Conservation (phyloP, 768 basidiomycete genomes). For the Agaricus subrufescens region DNA sequence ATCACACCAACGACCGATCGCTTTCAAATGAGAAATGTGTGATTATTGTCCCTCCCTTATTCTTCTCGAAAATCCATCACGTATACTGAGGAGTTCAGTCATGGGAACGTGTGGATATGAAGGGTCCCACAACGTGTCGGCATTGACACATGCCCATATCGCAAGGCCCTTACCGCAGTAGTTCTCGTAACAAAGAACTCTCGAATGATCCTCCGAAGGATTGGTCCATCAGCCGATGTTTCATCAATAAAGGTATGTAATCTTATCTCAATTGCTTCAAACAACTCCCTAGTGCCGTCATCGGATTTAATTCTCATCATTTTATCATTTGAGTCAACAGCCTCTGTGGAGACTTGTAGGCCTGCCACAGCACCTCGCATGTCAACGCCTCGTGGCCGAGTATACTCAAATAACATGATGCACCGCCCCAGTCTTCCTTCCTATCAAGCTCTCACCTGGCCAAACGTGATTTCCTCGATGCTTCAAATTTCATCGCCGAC, state of each 20-base stretch:
- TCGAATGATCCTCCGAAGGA: not conserved
- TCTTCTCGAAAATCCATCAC: no score
- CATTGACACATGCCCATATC: not conserved
- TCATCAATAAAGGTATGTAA: not conserved
- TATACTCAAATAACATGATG: not conserved
- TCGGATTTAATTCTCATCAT: not conserved
- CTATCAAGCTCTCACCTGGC: constrained; percentile 1
- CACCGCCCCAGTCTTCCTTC: constrained; percentile 2
- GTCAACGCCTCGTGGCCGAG: not conserved
- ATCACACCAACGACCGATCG: no score
- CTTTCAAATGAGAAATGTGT: no score
- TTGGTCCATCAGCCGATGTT: not conserved
- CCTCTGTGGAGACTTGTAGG: not conserved
- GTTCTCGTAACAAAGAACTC: not conserved
- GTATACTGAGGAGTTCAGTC: no score
- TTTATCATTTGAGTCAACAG: not conserved
- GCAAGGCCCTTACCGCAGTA: not conserved
- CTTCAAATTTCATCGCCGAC: not conserved
- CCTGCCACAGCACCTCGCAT: not conserved
- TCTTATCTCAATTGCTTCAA: not conserved
- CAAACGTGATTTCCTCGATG: not conserved
- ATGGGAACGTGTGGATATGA: no score
- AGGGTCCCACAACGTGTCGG: no score
- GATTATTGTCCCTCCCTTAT: no score
- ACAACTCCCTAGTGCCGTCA: no score